Evolutionary conservation across 306 rosid genomes (phyloP).

Genomic region (Ochetophila trinervis): DNA sequence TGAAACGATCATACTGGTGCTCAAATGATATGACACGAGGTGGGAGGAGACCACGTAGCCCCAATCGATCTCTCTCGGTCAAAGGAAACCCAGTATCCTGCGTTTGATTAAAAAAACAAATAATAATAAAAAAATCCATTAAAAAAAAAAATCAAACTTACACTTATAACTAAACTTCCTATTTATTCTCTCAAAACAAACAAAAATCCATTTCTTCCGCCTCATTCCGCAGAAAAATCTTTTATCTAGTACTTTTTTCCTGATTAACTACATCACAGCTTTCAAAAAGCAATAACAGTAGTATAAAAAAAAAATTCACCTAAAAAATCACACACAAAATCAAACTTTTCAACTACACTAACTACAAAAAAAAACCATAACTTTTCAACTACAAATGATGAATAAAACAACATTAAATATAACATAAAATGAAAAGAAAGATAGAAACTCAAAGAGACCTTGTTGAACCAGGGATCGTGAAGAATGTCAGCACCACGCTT

Average conservation of each 20-base stretch:
- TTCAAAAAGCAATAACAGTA: neutral
- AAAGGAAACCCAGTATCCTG: conserved; percentile 98
- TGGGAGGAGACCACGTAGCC: conserved; percentile 97
- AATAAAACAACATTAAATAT: neutral
- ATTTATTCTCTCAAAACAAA: too few species aligned
- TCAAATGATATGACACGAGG: conserved; percentile 96
- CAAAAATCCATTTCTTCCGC: neutral
- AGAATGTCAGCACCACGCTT: conserved; percentile 99
- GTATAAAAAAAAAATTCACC: too few species aligned
- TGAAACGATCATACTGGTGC: conserved; percentile 92
- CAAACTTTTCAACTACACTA: too few species aligned
- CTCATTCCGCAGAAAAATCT: neutral
- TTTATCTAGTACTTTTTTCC: neutral
- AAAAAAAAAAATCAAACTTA: neutral
- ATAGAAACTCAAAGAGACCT: conserved; percentile 39
- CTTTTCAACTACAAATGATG: neutral
- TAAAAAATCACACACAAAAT: too few species aligned
- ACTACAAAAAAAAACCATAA: too few species aligned
- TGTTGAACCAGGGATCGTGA: conserved; percentile 99
- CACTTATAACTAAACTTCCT: neutral
- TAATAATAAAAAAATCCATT: too few species aligned
- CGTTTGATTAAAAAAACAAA: conserved; percentile 28
- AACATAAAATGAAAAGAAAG: neutral
- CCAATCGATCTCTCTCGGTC: conserved; percentile 92
- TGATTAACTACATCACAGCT: neutral